Base-by-base conservation (phyloP, 805 yeast species). In the Kuraishia cidri region DNA sequence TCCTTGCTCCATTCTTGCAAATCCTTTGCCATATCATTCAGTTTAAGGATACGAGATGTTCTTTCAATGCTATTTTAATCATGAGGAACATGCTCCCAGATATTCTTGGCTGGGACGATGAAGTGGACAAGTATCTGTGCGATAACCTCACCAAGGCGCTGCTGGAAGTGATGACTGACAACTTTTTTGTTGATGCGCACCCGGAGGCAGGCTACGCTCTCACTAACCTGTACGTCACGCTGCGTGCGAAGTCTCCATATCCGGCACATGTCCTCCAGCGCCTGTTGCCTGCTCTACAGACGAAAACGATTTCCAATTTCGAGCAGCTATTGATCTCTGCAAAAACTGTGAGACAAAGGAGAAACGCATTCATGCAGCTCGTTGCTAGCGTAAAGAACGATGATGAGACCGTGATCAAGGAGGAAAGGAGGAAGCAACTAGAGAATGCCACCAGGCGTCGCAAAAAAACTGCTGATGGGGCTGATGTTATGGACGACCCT, bases 191-290 rank as follows among this genome's bases (percentile, higher is more conserved):
- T 29, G 98, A 90, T 46, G 82, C 92, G 0, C 94, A 88, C 42
- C 72, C 79, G 12, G 98, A 90, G 52, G 95, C 94, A 1, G 88
- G 94, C n/a, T 79, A 83, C 37, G 83, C 94, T 2, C 68, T 90
- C 37, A 81, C 95, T 0, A 74, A 81, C 3, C 60, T 90, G 30
- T 88, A 86, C 52, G 71, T 85, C 46, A 75, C 81, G 6, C 63
- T 85, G 44, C 66, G 90, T 33, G 64, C 76, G 24, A 78, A 79
- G 50, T 75, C 80, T 38, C 72, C 75, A 37, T 72, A 74, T 49
- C 87, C 90, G 5, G 76, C 81, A 4, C 63, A 76, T 34, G 62
- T 75, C 11, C 58, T 82, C 37, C 64, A 73, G 30, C 62, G 62
- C 36, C 60, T 60, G 31, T 54, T 85, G 23, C 77, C 79, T 14